Conservation (phyloP, 352 stramenopile species). For the Elongisporangium undulatum region DNA sequence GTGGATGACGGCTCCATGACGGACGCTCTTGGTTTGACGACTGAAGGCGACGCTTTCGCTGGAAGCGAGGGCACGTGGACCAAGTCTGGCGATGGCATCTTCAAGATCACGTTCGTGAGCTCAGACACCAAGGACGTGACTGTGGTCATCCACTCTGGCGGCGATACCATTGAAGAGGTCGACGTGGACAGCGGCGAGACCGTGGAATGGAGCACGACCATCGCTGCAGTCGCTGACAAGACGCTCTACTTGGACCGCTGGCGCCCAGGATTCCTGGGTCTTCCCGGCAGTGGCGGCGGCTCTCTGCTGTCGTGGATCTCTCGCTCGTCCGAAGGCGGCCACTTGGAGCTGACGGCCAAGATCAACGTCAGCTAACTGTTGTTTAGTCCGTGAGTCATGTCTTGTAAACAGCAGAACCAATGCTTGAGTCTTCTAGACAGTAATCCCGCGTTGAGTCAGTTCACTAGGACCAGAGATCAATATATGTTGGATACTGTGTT, state of each 20-base stretch:
- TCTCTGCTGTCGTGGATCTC: constrained; percentile 38
- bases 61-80: constrained; percentile 37
- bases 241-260: constrained; percentile 52
- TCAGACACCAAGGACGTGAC: constrained; percentile 33
- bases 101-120: constrained; percentile 38
- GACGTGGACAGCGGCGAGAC: constrained; percentile 24
- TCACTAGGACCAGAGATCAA: too few relatives aligned
- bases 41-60: constrained; percentile 35
- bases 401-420: too few relatives aligned
- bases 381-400: too few relatives aligned
- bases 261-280: constrained; percentile 21
- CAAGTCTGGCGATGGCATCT: constrained; percentile 26
- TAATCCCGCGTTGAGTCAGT: too few relatives aligned
- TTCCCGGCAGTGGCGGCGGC: constrained; percentile 31
- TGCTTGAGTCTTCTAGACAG: too few relatives aligned
- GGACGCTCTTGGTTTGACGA: constrained; percentile 38
- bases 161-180: constrained; percentile 25
- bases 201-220: constrained; percentile 31
- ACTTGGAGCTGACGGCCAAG: constrained; percentile 31
- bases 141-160: constrained; percentile 36
- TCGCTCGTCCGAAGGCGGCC: constrained; percentile 18
- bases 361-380: constrained; percentile 34
- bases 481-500: too few relatives aligned
- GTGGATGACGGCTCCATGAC: constrained; percentile 49
- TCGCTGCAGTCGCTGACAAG: constrained; percentile 41